phyloP scores from a whole-genome alignment of 768 basidiomycete genomes.

The Lactarius trivialis region DNA sequence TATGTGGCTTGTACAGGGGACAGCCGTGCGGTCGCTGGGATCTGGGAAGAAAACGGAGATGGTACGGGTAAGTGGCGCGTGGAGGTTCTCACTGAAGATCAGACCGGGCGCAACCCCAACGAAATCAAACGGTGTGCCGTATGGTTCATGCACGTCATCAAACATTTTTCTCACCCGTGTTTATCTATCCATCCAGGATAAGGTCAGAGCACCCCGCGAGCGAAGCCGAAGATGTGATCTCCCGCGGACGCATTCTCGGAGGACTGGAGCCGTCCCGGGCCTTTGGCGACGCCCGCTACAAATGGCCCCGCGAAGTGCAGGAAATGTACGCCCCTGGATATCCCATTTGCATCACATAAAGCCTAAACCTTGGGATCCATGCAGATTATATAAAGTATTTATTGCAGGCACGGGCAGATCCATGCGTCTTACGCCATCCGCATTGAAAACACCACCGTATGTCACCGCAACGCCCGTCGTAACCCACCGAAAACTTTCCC shows the following conservation, averaged over 20 bases:
- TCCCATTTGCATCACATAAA: background rate
- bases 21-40: conserved; percentile 90
- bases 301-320: conserved; percentile 73
- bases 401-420: conserved; percentile 53
- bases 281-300: conserved; percentile 87
- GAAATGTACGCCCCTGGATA: conserved; percentile 47
- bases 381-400: conserved; percentile 58
- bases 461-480: conserved; percentile 81
- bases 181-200: conserved; percentile 41
- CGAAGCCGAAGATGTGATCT: conserved; percentile 67
- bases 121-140: conserved; percentile 71
- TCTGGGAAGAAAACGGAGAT: conserved; percentile 66
- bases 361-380: background rate
- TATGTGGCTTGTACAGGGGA: conserved; percentile 94
- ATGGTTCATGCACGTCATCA: background rate
- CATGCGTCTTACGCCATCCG: conserved; percentile 51
- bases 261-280: conserved; percentile 82
- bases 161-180: background rate
- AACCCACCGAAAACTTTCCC: conserved; percentile 63
- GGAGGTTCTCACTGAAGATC: conserved; percentile 92
- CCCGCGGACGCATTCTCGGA: conserved; percentile 77
- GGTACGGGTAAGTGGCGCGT: conserved; percentile 79
- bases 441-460: conserved; percentile 87
- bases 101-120: conserved; percentile 85
- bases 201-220: conserved; percentile 76